phyloP scores from a whole-genome alignment of 768 basidiomycete genomes.

The Tephrocybe rancida region DNA sequence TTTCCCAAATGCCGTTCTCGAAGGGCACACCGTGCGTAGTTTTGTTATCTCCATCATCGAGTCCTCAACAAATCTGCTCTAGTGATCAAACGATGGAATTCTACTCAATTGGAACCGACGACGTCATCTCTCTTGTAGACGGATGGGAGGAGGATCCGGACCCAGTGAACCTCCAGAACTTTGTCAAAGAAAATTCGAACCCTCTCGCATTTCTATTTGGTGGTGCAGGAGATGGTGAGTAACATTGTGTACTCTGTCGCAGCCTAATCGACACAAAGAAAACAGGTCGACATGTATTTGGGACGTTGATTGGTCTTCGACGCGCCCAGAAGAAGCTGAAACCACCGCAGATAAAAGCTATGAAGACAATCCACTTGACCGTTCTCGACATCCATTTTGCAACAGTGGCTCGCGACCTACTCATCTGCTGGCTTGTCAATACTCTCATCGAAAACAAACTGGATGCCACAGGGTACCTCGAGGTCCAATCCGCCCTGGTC shows the following conservation, averaged over 20 bases:
- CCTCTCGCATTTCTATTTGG: conserved; percentile 27
- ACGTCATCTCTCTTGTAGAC: conserved; percentile 26
- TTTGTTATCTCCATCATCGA: neutral
- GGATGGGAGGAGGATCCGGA: conserved; percentile 26
- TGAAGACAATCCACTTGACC: conserved; percentile 15
- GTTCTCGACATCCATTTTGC: conserved; percentile 27
- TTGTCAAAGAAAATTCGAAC: conserved; percentile 9
- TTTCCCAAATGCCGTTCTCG: conserved; percentile 14
- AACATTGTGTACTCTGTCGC: neutral
- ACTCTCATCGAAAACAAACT: conserved; percentile 13
- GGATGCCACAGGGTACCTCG: conserved; percentile 9
- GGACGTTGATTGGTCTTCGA: conserved; percentile 25
- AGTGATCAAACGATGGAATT: conserved; percentile 8
- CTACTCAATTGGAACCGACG: conserved; percentile 22
- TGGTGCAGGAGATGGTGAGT: conserved; percentile 27
- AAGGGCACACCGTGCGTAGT: conserved; percentile 17
- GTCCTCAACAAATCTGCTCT: neutral
- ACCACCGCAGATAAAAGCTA: conserved; percentile 13
- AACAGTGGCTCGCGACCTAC: conserved; percentile 23
- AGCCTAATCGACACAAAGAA: neutral
- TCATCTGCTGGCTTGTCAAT: conserved; percentile 23
- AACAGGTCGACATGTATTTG: conserved; percentile 26
- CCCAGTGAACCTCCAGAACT: conserved; percentile 19
- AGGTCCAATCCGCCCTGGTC: conserved; percentile 26
- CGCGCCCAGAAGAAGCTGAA: conserved; percentile 17